Percentiles rank a stretch among this genome's conserved stretches.
These are phyloP conservation scores for Yarrowia porcina DNA, from an alignment of 805 yeast genomes.

Conservation along the genomic window DNA sequence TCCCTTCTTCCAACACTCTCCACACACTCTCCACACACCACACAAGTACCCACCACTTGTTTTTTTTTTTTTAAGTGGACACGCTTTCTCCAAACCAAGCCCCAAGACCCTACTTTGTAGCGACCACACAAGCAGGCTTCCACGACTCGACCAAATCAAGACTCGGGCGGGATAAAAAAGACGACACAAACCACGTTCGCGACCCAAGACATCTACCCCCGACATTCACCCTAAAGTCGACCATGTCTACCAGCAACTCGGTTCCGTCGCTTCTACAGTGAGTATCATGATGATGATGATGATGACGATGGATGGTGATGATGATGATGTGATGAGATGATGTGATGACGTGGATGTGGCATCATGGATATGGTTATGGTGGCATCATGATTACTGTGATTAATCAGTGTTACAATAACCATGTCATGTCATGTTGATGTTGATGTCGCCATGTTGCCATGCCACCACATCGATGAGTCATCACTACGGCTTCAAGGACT, in stretches of 20 bases:
- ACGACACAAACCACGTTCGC: background rate
- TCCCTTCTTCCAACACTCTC: no score
- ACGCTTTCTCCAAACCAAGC: background rate
- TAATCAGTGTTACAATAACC: no score
- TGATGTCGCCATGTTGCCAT: no score
- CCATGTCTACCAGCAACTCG: conserved; percentile 14
- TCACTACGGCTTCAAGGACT: no score
- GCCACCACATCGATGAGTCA: no score
- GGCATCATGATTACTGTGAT: no score
- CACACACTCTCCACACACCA: no score
- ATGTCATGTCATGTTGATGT: background rate
- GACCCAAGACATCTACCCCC: background rate
- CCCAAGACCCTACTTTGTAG: background rate
- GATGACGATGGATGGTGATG: background rate
- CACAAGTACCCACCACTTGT: background rate
- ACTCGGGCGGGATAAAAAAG: no score
- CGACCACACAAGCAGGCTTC: background rate
- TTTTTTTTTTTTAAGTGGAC: background rate
- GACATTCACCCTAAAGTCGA: background rate
- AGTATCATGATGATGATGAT: background rate
- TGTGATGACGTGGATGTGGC: background rate
- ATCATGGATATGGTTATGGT: no score
- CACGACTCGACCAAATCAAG: background rate
- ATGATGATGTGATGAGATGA: background rate
- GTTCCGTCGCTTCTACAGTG: conserved; percentile 26